A percentile compares a stretch with the other conserved stretches of the same genome.
Evolutionary conservation across 2,329 filamentous ascomycete species (phyloP).

Genomic region (Knoxdaviesia capensis): DNA sequence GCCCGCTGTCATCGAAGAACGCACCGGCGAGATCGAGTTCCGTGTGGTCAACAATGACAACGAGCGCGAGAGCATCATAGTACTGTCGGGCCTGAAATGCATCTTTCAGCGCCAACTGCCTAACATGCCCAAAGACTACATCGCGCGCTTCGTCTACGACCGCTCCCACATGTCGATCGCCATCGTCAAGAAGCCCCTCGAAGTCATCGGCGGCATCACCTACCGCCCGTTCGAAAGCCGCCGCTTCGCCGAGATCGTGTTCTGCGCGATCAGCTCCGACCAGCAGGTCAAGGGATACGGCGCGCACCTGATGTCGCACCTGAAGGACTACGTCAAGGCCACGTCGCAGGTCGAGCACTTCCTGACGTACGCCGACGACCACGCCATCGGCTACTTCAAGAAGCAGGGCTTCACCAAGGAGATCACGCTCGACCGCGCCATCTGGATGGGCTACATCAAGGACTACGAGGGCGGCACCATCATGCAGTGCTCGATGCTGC

Average conservation of each 20-base stretch:
- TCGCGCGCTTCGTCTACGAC: conserved; percentile 92
- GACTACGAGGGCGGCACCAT: conserved; percentile 98
- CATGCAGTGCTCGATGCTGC: conserved; percentile 98
- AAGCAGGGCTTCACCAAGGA: conserved; percentile 99
- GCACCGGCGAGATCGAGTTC: conserved; percentile 87
- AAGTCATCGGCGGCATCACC: conserved; percentile 92
- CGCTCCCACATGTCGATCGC: conserved; percentile 90
- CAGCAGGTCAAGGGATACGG: conserved; percentile 98
- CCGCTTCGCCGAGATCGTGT: conserved; percentile 93
- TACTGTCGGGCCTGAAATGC: conserved; percentile 86
- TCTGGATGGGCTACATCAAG: conserved; percentile 99
- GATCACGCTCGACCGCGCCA: conserved; percentile 71
- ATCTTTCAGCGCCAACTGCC: conserved; percentile 97
- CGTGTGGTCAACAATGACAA: conserved; percentile 96
- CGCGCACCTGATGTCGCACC: conserved; percentile 90
- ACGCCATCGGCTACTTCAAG: conserved; percentile 97
- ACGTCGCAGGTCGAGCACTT: conserved; percentile 97
- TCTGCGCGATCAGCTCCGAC: conserved; percentile 91
- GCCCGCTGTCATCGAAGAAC: conserved; percentile 84
- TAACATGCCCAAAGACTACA: conserved; percentile 99
- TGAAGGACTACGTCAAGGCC: conserved; percentile 96
- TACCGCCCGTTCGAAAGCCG: conserved; percentile 86
- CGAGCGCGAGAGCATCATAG: conserved; percentile 70
- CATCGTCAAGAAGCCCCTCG: conserved; percentile 88
- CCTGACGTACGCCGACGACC: conserved; percentile 95